Conservation (phyloP, 768 basidiomycete genomes). For the Termitomyces sp. region DNA sequence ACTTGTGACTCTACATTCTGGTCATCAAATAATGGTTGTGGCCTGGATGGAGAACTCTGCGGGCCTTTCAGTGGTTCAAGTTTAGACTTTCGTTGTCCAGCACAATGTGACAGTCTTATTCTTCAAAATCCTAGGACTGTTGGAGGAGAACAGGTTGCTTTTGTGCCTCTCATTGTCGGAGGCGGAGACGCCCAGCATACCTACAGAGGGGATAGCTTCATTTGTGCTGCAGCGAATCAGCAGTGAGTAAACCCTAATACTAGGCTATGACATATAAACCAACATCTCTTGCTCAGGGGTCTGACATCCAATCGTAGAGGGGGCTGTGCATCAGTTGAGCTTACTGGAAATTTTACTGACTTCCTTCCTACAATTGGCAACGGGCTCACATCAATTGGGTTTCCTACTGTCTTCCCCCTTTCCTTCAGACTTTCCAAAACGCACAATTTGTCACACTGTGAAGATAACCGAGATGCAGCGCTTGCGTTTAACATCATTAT, state of each 20-base stretch:
- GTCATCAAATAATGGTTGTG: slow-evolving; percentile 64
- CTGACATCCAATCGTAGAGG: slow-evolving; percentile 57
- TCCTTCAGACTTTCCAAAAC: slow-evolving; percentile 51
- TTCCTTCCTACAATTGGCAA: slow-evolving; percentile 54
- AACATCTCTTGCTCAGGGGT: slow-evolving; percentile 38
- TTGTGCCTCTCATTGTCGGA: slow-evolving; percentile 76
- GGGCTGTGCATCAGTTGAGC: slow-evolving; percentile 68
- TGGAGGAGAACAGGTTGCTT: slow-evolving; percentile 58
- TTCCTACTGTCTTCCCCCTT: slow-evolving; percentile 70
- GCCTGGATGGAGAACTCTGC: slow-evolving; percentile 62
- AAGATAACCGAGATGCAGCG: slow-evolving; percentile 63
- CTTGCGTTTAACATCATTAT: slow-evolving; percentile 70
- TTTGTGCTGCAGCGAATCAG: slow-evolving; percentile 81
- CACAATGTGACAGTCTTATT: slow-evolving; percentile 56
- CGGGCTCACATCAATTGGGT: slow-evolving; percentile 66
- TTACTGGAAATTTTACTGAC: slow-evolving; percentile 68
- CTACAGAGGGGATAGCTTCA: slow-evolving; percentile 80
- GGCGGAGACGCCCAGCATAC: slow-evolving; percentile 69
- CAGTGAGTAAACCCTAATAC: slow-evolving; percentile 40
- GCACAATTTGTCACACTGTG: slow-evolving; percentile 52
- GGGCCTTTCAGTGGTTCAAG: slow-evolving; percentile 54
- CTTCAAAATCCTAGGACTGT: slow-evolving; percentile 72
- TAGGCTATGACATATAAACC: slow-evolving; percentile 4
- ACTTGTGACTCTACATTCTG: slow-evolving; percentile 70
- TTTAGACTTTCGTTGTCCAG: slow-evolving; percentile 79